These are phyloP conservation scores for Mallotus japonicus DNA, from an alignment of 441 rosid genomes.

Conservation along the genomic window DNA sequence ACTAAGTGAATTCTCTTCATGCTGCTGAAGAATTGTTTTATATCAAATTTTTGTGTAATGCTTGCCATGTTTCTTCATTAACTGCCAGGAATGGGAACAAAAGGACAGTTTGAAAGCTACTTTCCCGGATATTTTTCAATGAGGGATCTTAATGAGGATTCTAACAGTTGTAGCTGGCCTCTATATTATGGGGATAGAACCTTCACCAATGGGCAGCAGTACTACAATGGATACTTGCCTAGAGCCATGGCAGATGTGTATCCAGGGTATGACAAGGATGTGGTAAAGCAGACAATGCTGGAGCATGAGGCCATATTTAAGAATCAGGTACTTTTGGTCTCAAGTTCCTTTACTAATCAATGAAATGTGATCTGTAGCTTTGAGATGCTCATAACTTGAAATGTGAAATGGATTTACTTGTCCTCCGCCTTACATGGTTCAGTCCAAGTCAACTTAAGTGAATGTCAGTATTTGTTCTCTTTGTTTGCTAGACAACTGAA, in stretches of 20 bases:
- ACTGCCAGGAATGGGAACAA: constrained; percentile 83
- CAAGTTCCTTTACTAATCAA: constrained; percentile 7
- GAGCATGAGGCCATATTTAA: constrained; percentile 84
- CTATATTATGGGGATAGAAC: constrained; percentile 50
- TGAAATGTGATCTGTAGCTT: constrained; percentile 3
- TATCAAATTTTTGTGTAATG: constrained; percentile 3
- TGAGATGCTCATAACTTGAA: not conserved
- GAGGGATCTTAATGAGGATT: constrained; percentile 86
- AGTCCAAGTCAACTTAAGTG: constrained; percentile 1
- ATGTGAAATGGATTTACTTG: not conserved
- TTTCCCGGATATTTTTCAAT: constrained; percentile 64
- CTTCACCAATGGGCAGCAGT: constrained; percentile 59
- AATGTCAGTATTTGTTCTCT: constrained; percentile 17
- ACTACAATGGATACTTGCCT: constrained; percentile 51
- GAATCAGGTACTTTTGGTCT: constrained; percentile 59
- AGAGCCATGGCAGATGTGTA: constrained; percentile 49
- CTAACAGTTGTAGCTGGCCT: constrained; percentile 78
- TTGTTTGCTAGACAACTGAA: constrained; percentile 20
- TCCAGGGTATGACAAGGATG: constrained; percentile 55
- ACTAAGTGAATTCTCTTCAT: not conserved
- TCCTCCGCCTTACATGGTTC: not conserved
- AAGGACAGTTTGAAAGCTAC: constrained; percentile 69
- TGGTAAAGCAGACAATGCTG: constrained; percentile 73
- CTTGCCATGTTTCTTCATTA: constrained; percentile 17
- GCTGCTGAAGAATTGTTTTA: not conserved